Evolutionary conservation across 768 basidiomycete species (phyloP).

Genomic region (Russula foetens): DNA sequence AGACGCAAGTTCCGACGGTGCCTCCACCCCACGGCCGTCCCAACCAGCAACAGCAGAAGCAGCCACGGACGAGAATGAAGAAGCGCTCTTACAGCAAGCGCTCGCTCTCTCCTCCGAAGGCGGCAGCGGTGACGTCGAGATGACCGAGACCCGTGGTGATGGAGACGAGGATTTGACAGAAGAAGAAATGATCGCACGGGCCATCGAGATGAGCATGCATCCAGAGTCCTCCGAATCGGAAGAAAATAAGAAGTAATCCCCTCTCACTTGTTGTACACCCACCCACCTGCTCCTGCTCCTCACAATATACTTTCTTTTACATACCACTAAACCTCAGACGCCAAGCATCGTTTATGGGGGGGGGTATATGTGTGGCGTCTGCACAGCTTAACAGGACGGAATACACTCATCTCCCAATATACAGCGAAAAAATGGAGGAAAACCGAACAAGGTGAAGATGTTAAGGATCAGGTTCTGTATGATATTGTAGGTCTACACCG

Average conservation of each 20-base stretch:
- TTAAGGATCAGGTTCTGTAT: not conserved
- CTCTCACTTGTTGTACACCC: too few relatives aligned
- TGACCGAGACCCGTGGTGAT: constrained; percentile 29
- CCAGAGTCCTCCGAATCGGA: constrained; percentile 42
- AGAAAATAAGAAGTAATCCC: constrained; percentile 33
- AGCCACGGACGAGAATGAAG: constrained; percentile 59
- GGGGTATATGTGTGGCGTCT: too few relatives aligned
- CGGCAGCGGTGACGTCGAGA: constrained; percentile 42
- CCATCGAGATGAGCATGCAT: constrained; percentile 92
- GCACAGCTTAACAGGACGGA: not conserved
- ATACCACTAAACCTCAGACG: too few relatives aligned
- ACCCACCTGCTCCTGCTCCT: too few relatives aligned
- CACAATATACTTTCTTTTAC: too few relatives aligned
- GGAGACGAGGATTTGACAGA: constrained; percentile 68
- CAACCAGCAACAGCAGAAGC: constrained; percentile 27
- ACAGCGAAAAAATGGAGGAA: not conserved
- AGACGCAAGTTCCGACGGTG: constrained; percentile 29
- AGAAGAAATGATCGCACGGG: constrained; percentile 83
- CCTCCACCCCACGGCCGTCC: constrained; percentile 21
- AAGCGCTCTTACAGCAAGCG: constrained; percentile 66
- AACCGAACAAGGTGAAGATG: not conserved
- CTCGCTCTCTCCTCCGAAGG: constrained; percentile 65
- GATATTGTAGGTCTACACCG: not conserved
- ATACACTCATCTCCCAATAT: not conserved
- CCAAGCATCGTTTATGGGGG: too few relatives aligned